Percentiles rank a stretch among this genome's conserved stretches.
Evolutionary conservation across 2,329 filamentous ascomycete species (phyloP).

Genomic region (Sporothrix phasma): DNA sequence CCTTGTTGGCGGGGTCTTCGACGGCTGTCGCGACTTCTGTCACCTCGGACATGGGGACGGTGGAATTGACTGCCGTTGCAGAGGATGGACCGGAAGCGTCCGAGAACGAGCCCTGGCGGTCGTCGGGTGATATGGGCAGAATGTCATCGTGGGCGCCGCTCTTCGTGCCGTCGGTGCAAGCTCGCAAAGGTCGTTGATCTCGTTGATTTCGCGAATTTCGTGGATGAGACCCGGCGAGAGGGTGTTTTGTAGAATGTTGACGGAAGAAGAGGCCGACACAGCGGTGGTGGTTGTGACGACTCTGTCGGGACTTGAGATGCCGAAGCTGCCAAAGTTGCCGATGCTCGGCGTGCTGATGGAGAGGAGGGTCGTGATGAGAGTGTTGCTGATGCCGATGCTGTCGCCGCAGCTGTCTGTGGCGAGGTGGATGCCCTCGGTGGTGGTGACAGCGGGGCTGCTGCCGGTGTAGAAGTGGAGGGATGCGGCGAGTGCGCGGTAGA

Average conservation of each 20-base stretch:
- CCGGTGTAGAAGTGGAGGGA: neutral
- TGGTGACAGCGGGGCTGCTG: neutral
- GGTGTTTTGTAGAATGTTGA: neutral
- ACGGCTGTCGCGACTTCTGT: neutral
- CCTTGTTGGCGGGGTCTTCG: neutral
- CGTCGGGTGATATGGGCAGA: neutral
- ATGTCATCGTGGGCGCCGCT: neutral
- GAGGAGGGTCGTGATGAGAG: neutral
- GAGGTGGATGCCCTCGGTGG: neutral
- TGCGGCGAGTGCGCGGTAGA: neutral
- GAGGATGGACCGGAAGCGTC: conserved; percentile 8
- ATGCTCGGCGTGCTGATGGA: neutral
- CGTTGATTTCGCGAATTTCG: conserved; percentile 6
- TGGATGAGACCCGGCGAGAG: conserved; percentile 6
- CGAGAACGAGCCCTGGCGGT: conserved; percentile 2
- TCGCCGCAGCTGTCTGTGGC: neutral
- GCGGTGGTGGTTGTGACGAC: neutral
- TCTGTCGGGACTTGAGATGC: neutral
- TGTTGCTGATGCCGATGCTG: neutral
- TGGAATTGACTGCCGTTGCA: neutral
- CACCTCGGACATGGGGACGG: conserved; percentile 1
- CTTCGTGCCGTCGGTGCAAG: neutral
- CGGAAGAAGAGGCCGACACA: neutral
- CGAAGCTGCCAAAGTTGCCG: neutral
- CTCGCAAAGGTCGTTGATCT: neutral